A percentile compares a stretch with the other conserved stretches of the same genome.
Conservation (phyloP, 1,284 basidiomycete species). For the Cystobasidium pallidum region DNA sequence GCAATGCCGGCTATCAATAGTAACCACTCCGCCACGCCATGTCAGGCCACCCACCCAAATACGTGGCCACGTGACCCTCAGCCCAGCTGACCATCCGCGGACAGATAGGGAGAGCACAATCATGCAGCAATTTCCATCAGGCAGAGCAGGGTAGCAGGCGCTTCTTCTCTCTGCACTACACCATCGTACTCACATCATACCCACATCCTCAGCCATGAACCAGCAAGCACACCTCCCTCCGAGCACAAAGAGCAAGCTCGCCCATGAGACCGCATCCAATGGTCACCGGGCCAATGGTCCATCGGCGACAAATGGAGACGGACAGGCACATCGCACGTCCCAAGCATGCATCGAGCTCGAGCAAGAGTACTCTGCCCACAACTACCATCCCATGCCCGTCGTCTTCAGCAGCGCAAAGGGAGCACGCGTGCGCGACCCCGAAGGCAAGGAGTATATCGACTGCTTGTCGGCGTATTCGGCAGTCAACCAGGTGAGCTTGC, state of each 20-base stretch:
- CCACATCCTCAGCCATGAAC: constrained; percentile 6
- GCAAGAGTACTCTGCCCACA: constrained; percentile 80
- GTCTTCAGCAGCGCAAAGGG: constrained; percentile 90
- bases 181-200: neutral
- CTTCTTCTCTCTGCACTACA: neutral
- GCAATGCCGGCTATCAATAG: too few species aligned
- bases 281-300: constrained; percentile 29
- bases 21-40: too few species aligned
- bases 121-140: too few species aligned
- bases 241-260: constrained; percentile 21
- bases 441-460: constrained; percentile 61
- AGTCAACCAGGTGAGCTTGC: constrained; percentile 59
- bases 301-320: neutral
- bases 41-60: too few species aligned
- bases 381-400: constrained; percentile 93
- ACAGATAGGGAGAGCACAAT: too few species aligned
- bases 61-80: neutral
- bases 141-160: neutral
- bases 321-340: constrained; percentile 52
- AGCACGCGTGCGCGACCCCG: constrained; percentile 59
- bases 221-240: neutral
- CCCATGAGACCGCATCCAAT: constrained; percentile 20
- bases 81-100: neutral
- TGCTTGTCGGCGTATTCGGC: constrained; percentile 95
- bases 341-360: constrained; percentile 78